Evolutionary conservation across 192 early-diverging fungal genomes (phyloP), one percentile per base, ranked within the genome.

Genomic region (Dispira simplex): DNA sequence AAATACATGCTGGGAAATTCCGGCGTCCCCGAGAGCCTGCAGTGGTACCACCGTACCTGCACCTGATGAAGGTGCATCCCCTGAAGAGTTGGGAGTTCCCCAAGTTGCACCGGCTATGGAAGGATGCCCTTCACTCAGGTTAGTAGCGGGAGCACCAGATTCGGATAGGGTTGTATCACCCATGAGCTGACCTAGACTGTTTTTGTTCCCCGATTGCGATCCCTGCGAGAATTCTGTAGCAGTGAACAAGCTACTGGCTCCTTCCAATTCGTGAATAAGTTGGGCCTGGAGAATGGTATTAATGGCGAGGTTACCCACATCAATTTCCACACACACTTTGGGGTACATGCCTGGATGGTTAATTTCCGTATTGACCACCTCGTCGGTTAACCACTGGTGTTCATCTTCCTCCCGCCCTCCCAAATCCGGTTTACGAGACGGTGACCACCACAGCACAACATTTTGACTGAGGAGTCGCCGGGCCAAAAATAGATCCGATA

Each of bases 371-470:
- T 84, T 79, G 26, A 73, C 66, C 12, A 87, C 46, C 20, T 83
- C 83, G 13, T 75, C 72, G 20, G 56, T 62, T 16, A 76, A 75
- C 45, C 70, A 79, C 11, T 73, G 67, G 63, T 86, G 81, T 58
- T 93, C 88, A 48, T 93, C 91, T 59, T 85, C 74, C 64, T 92
- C 86, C 8, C 85, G 75, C 5, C 93, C 93, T 46, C 95, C 93
- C 18, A 97, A 68, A 70, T 96, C 92, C 0, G 93, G 92, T 53
- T 79, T 81, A 44, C 74, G 77, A 4, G 81, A 82, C 1, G 83
- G 70, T 46, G 92, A 96, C 79, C 85, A 94, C 97, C 97, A 99
- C 32, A 96, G 67, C 0, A 99, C 67, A 72, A 89, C 85, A 55
- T 92, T 89, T 25, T 81, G 76, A n/a, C 81, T 72, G 16, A 76